These are phyloP conservation scores for Aureoboletus auriporus DNA, from an alignment of 768 basidiomycete genomes.

Conservation along the genomic window DNA sequence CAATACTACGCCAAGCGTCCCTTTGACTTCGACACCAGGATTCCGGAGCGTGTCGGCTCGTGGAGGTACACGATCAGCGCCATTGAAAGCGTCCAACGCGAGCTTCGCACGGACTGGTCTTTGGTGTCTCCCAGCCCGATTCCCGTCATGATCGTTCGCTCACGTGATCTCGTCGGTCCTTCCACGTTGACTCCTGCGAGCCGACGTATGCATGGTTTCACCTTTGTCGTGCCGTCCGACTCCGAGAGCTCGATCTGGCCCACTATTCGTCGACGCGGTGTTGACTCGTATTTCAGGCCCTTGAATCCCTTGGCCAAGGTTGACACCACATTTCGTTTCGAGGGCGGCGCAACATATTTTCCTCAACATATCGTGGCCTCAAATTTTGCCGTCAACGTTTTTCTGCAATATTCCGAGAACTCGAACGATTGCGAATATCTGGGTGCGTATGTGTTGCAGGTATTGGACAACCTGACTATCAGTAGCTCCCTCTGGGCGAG, in stretches of 20 bases:
- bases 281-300: conserved; percentile 9
- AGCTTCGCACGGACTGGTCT: conserved; percentile 5
- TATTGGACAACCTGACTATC: neutral
- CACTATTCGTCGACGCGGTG: conserved; percentile 8
- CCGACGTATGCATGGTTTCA: conserved; percentile 2
- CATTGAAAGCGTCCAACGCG: conserved; percentile 10
- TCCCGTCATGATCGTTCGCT: conserved; percentile 18
- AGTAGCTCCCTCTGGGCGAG: neutral
- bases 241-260: conserved; percentile 12
- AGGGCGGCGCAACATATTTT: conserved; percentile 4
- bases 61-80: conserved; percentile 7
- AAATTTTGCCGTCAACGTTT: conserved; percentile 25
- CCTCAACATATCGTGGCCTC: conserved; percentile 15
- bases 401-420: conserved; percentile 8
- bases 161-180: conserved; percentile 12
- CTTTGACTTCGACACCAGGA: too few relatives aligned
- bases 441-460: conserved; percentile 22
- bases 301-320: neutral
- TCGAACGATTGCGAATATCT: conserved; percentile 13
- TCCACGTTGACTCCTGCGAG: neutral
- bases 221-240: conserved; percentile 4
- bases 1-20: conserved; percentile 6
- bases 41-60: neutral
- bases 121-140: conserved; percentile 17
- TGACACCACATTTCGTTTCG: neutral